Evolutionary conservation across 768 basidiomycete genomes (phyloP).

Genomic region (Kwoniella bestiolae): DNA sequence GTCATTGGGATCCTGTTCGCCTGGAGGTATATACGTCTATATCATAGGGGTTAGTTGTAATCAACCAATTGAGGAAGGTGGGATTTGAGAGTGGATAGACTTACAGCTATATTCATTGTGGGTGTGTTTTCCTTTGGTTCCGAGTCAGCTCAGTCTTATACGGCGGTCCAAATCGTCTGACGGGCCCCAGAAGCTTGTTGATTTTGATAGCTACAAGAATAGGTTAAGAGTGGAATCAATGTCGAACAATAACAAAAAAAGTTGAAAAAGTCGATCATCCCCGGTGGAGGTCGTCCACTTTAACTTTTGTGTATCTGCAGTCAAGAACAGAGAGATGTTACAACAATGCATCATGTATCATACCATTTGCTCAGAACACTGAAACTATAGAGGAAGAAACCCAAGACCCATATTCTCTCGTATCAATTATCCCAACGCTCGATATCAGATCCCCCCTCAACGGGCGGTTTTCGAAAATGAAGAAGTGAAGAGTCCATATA

Average conservation of each 20-base stretch:
- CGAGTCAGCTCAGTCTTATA: not conserved
- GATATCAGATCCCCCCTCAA: too few species aligned
- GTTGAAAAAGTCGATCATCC: slow-evolving; percentile 7
- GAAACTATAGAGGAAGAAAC: not conserved
- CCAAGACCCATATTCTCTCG: not conserved
- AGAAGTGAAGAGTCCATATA: not conserved
- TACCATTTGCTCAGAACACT: not conserved
- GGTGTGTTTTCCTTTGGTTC: not conserved
- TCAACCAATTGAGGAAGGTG: not conserved
- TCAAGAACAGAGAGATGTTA: not conserved
- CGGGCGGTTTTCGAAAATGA: too few species aligned
- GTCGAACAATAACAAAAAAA: slow-evolving; percentile 2
- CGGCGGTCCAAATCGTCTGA: too few species aligned
- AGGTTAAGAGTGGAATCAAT: not conserved
- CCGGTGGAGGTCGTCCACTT: slow-evolving; percentile 24
- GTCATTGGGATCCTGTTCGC: slow-evolving; percentile 58
- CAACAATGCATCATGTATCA: slow-evolving; percentile 4
- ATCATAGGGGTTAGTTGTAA: not conserved
- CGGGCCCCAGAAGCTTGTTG: too few species aligned
- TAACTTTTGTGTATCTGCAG: not conserved
- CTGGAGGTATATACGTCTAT: slow-evolving; percentile 54
- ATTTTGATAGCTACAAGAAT: too few species aligned
- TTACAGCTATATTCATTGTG: slow-evolving; percentile 23
- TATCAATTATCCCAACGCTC: too few species aligned
- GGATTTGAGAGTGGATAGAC: not conserved